Evolutionary conservation across 1,284 basidiomycete species (phyloP), one percentile per base, ranked within the genome.

Genomic region (Tremellales sp.): DNA sequence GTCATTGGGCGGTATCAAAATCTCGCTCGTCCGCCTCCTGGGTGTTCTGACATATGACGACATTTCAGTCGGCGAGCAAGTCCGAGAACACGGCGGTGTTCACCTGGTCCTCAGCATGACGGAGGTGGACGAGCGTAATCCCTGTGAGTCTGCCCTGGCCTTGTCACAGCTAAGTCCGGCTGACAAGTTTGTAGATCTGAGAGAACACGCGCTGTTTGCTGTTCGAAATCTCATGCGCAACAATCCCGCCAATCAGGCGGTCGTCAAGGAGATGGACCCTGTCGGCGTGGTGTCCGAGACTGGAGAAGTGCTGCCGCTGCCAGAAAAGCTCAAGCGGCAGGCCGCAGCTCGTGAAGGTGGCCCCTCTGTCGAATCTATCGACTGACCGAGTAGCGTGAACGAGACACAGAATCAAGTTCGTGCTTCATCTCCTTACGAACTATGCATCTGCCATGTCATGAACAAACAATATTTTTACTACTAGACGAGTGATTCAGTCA

Each of bases 131-230:
- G 89, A 92, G 61, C 76, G 84, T 50, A 94, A 93, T 71, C 88
- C 89, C 36, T 92, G 90, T 93, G 67, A 70, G 84, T 80, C 21
- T 36, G 17, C 29, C 25, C 42, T 35, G 12, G 3, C 36, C 22
- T 37, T 12, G 26, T 41, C 13, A 25, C 5, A 12, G 21, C n/a
- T 35, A 23, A 17, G 21, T 25, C 7, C 17, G 10, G 25, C 3
- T 11, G 40, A 4, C 43, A n/a, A n/a, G n/a, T n/a, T 31, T 33
- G 19, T 63, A 92, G 90, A 89, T 74, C 75, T 96, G 41, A 83
- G 89, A 33, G 91, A 94, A 71, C 87, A 94, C 68, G 89, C 90
- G 2, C 81, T 94, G 39, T 84, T 94, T 57, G 79, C 88, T 11
- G 76, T 94, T 19, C 82, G 82, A 40, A 89, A 87, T 70, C 69